Percentiles rank a stretch among this genome's conserved stretches.
phyloP scores from a whole-genome alignment of 441 rosid species.

The Sinapis alba region DNA sequence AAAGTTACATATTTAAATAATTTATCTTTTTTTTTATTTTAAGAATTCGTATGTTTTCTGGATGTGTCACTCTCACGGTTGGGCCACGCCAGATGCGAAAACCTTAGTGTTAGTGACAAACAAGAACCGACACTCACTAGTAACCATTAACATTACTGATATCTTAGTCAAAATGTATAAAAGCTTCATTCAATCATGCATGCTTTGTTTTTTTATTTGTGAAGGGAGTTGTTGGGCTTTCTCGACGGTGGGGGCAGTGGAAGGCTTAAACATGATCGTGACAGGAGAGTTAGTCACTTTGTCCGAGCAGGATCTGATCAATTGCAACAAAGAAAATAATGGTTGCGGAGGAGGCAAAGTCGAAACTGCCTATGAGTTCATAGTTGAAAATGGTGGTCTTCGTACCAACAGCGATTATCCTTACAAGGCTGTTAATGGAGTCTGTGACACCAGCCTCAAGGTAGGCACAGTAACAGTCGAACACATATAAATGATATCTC shows the following conservation, averaged over 20 bases:
- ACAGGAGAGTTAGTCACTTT: conserved; percentile 66
- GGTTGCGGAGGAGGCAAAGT: conserved; percentile 49
- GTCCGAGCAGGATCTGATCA: conserved; percentile 88
- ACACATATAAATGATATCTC: neutral
- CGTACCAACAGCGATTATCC: conserved; percentile 45
- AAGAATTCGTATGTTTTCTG: neutral
- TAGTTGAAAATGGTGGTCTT: conserved; percentile 45
- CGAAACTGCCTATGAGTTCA: conserved; percentile 48
- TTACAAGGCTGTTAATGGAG: conserved; percentile 37
- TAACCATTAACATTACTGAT: neutral
- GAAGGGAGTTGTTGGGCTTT: conserved; percentile 98
- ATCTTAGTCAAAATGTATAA: neutral
- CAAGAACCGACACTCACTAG: conserved; percentile 33
- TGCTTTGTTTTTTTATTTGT: neutral
- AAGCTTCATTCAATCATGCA: neutral
- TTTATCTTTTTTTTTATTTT: neutral
- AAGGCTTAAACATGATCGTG: conserved; percentile 77
- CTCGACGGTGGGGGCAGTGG: conserved; percentile 80
- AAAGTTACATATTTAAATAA: neutral
- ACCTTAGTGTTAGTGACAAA: neutral
- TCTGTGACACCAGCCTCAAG: conserved; percentile 34
- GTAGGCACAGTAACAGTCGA: neutral
- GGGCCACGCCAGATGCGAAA: neutral
- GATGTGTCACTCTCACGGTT: neutral
- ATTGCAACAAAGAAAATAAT: conserved; percentile 69